Evolutionary conservation across 1,284 basidiomycete species (phyloP).

Genomic region (Rhodotorula sp.): DNA sequence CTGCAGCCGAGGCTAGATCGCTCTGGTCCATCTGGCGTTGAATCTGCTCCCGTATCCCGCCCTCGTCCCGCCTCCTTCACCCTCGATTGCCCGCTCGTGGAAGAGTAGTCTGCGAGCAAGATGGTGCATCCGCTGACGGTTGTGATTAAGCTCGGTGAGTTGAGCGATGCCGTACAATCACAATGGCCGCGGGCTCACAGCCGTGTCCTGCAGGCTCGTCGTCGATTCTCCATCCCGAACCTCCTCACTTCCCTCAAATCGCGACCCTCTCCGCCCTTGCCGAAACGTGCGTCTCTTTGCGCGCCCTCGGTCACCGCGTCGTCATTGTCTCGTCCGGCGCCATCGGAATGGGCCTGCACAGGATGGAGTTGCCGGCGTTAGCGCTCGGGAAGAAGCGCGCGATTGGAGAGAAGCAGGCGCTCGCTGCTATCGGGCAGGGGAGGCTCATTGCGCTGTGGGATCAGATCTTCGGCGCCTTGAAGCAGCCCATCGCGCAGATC

Average conservation of each 20-base stretch:
- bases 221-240: slow-evolving; percentile 86
- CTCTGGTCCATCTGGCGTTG: neutral
- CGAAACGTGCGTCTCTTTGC: slow-evolving; percentile 81
- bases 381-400: slow-evolving; percentile 60
- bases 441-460: slow-evolving; percentile 95
- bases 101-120: neutral
- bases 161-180: no score
- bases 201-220: slow-evolving; percentile 68
- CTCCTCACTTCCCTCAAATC: slow-evolving; percentile 78
- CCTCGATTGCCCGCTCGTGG: neutral
- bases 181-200: slow-evolving; percentile 1
- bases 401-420: slow-evolving; percentile 87
- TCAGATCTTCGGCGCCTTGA: slow-evolving; percentile 87
- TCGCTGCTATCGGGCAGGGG: slow-evolving; percentile 95
- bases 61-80: neutral
- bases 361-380: slow-evolving; percentile 67
- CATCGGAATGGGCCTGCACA: slow-evolving; percentile 87
- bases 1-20: neutral
- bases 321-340: slow-evolving; percentile 95
- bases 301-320: slow-evolving; percentile 81
- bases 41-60: no score
- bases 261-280: slow-evolving; percentile 87
- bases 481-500: slow-evolving; percentile 93
- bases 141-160: slow-evolving; percentile 78
- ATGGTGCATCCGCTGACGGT: slow-evolving; percentile 57